phyloP scores from a whole-genome alignment of 108 stramenopile species.

The Discostella stelligeroides region DNA sequence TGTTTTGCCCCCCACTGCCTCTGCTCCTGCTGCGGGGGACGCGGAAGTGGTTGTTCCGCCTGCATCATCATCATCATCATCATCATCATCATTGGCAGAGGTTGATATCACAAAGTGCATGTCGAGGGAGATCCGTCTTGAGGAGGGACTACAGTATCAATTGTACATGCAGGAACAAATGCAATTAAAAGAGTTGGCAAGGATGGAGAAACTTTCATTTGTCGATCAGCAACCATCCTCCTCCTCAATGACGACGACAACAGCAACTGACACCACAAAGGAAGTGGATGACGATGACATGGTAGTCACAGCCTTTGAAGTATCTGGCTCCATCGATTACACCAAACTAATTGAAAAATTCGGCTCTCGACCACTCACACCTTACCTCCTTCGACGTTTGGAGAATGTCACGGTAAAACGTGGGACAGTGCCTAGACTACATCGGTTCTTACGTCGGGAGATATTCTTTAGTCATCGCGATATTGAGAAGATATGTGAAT shows the following conservation, averaged over 20 bases:
- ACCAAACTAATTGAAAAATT: slow-evolving; percentile 93
- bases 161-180: too few relatives aligned
- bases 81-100: too few relatives aligned
- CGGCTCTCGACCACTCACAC: slow-evolving; percentile 85
- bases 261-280: too few relatives aligned
- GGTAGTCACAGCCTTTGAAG: slow-evolving; percentile 88
- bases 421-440: slow-evolving; percentile 81
- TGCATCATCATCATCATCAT: too few relatives aligned
- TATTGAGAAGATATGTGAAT: slow-evolving; percentile 83
- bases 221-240: too few relatives aligned
- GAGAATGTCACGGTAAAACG: slow-evolving; percentile 78
- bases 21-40: neutral
- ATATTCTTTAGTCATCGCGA: slow-evolving; percentile 99
- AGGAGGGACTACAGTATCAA: too few relatives aligned
- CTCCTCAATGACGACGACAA: too few relatives aligned
- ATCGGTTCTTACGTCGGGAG: slow-evolving; percentile 95
- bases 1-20: slow-evolving; percentile 29
- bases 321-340: slow-evolving; percentile 95
- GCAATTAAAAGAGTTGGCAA: too few relatives aligned
- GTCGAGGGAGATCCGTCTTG: too few relatives aligned
- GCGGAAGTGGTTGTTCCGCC: too few relatives aligned
- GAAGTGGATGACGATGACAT: slow-evolving; percentile 68
- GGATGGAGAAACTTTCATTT: too few relatives aligned
- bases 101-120: too few relatives aligned
- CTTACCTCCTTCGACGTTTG: slow-evolving; percentile 63